A percentile compares a stretch with the other conserved stretches of the same genome.
Conservation (phyloP, 1,284 basidiomycete species). For the Cutaneotrichosporon cavernicola region DNA sequence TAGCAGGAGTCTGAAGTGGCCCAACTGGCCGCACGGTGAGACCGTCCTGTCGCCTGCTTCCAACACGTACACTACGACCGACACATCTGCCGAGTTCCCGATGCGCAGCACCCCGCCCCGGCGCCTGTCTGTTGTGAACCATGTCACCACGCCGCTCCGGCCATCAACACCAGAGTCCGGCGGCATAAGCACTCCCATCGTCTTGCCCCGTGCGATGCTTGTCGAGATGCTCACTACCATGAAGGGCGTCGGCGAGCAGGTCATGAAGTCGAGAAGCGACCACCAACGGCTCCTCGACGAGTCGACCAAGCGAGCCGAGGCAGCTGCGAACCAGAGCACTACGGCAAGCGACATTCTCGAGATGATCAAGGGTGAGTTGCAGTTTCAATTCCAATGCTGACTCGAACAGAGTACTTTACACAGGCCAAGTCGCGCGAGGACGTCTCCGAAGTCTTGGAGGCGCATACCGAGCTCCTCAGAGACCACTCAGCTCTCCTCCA, state of each 20-base stretch:
- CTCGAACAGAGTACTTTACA: slow-evolving; percentile 14
- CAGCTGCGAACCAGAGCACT: slow-evolving; percentile 9
- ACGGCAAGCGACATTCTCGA: slow-evolving; percentile 12
- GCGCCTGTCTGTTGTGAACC: slow-evolving; percentile 15
- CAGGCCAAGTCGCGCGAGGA: slow-evolving; percentile 3
- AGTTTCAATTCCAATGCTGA: not conserved
- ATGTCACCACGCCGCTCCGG: not conserved
- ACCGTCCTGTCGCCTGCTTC: not conserved
- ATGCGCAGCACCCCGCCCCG: slow-evolving; percentile 15
- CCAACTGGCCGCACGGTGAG: not conserved
- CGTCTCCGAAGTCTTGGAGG: slow-evolving; percentile 14
- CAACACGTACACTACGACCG: slow-evolving; percentile 8
- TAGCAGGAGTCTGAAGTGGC: slow-evolving; percentile 2
- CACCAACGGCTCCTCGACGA: slow-evolving; percentile 7
- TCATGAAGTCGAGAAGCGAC: slow-evolving; percentile 9
- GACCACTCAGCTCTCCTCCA: slow-evolving; percentile 21
- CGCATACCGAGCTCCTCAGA: slow-evolving; percentile 18
- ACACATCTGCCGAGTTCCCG: slow-evolving; percentile 27
- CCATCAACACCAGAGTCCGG: not conserved
- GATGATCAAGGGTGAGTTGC: slow-evolving; percentile 17
- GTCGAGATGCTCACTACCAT: slow-evolving; percentile 16
- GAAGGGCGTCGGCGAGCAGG: slow-evolving; percentile 18
- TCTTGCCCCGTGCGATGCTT: not conserved
- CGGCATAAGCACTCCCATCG: not conserved
- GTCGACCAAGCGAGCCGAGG: slow-evolving; percentile 11